Conservation (phyloP, 2,329 filamentous ascomycete genomes). For the Fusarium beomiforme region DNA sequence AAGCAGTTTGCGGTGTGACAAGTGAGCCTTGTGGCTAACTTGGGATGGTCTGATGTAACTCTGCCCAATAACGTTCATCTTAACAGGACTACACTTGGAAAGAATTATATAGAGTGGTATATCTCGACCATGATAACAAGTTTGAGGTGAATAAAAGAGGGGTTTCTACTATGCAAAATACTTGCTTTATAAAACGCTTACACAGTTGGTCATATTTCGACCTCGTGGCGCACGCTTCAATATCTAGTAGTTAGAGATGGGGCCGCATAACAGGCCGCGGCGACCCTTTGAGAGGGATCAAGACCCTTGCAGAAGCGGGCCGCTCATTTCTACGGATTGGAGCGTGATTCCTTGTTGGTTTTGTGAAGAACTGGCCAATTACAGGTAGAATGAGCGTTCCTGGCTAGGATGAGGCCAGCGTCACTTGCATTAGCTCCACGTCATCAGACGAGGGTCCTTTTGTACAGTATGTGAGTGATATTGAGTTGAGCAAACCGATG, state of each 20-base stretch:
- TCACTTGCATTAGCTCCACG: constrained; percentile 43
- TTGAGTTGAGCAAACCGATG: neutral
- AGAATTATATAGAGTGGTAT: neutral
- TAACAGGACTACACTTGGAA: neutral
- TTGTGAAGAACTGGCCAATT: constrained; percentile 37
- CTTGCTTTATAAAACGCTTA: constrained; percentile 5
- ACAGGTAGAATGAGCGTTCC: constrained; percentile 18
- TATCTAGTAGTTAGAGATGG: constrained; percentile 26
- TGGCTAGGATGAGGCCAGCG: constrained; percentile 41
- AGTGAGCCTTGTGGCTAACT: constrained; percentile 30
- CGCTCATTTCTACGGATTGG: constrained; percentile 37
- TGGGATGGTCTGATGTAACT: constrained; percentile 38
- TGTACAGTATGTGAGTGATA: constrained; percentile 15
- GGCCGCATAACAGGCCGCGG: constrained; percentile 39
- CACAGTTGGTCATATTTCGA: constrained; percentile 13
- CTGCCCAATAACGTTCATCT: constrained; percentile 14
- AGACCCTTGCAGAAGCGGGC: constrained; percentile 43
- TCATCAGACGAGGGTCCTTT: constrained; percentile 30
- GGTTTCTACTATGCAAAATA: neutral
- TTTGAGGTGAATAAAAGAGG: neutral
- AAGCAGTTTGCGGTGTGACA: constrained; percentile 39
- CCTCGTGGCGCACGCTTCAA: constrained; percentile 18
- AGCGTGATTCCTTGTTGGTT: constrained; percentile 28
- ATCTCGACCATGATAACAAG: neutral
- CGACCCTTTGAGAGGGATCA: constrained; percentile 24